Evolutionary conservation across 1,139 yeast species (phyloP), one percentile per base, ranked within the genome.

Genomic region (Trichomonascaceae sp.): DNA sequence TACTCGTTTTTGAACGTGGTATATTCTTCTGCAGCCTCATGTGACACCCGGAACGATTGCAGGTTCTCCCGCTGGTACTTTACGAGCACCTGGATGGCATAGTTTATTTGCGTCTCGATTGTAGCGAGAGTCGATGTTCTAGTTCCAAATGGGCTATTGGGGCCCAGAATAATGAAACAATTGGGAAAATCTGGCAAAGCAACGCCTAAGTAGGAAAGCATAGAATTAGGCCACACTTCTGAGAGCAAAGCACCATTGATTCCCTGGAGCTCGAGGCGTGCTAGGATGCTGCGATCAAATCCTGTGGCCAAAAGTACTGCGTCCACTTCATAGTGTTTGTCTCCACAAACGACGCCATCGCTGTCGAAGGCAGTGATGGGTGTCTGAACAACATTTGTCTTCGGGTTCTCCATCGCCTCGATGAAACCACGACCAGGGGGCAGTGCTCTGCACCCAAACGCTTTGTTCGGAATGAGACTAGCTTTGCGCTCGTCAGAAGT

Each of bases 391-490:
- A 47, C 38, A 27, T 43, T 41, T 34, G 45, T 46, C 27, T 50
- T 51, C 4, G 41, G 44, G 31, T 43, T 39, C 34, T 50, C 47
- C 30, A 45, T 43, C 9, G 47, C 42, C 16, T 48, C 48, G 27
- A 43, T 48, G 34, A 50, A 52, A 13, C 47, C 46, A 23, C 43
- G 47, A 35, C 52, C 55, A 29, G 52, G 48, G 13, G 49, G 45
- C n/a, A 51, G 51, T 13, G 56, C 40, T 38, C 50, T 50, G 35
- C 55, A 46, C 5, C 54, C 56, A 20, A 51, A 45, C 22, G 37
- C 39, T 33, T 38, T 40, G 17, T 44, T 46, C 11, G 56, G 57
- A 15, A 47, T 48, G 27, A 52, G 39, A 13, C 45, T 34, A 15
- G 46, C 43, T 27, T 41, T 42, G 31, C 43, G 44, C 31, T 38